Conservation (phyloP, 2,329 filamentous ascomycete species). For the Claviceps capensis region DNA sequence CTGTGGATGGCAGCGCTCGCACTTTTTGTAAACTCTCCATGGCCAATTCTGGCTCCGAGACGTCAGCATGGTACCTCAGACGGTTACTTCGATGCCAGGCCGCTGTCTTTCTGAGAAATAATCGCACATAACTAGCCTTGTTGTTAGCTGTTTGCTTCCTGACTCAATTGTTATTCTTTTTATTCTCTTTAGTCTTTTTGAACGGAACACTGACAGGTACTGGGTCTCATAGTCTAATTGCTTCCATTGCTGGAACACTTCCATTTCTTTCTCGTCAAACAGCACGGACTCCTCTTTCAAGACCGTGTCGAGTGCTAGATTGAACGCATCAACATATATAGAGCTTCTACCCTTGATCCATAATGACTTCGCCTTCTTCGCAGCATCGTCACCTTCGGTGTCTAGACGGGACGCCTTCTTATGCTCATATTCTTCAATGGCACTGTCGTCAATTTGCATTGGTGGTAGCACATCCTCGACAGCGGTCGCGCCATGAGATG, state of each 20-base stretch:
- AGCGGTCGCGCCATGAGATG: slow-evolving; percentile 15
- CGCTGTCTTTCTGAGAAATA: slow-evolving; percentile 85
- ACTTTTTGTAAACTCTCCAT: slow-evolving; percentile 48
- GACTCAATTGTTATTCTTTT: not conserved
- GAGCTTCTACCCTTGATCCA: slow-evolving; percentile 74
- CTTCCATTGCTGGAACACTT: slow-evolving; percentile 66
- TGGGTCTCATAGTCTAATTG: slow-evolving; percentile 69
- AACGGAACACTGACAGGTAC: slow-evolving; percentile 54
- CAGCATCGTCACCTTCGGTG: slow-evolving; percentile 21
- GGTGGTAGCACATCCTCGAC: slow-evolving; percentile 49
- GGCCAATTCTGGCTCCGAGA: slow-evolving; percentile 57
- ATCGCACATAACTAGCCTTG: slow-evolving; percentile 59
- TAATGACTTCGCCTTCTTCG: slow-evolving; percentile 23
- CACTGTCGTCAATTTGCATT: slow-evolving; percentile 52
- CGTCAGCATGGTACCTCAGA: slow-evolving; percentile 70
- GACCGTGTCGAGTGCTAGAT: slow-evolving; percentile 79
- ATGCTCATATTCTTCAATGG: slow-evolving; percentile 67
- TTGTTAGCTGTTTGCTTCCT: not conserved
- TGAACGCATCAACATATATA: slow-evolving; percentile 96
- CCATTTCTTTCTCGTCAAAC: slow-evolving; percentile 66
- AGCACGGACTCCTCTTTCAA: slow-evolving; percentile 78
- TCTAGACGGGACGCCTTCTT: slow-evolving; percentile 40
- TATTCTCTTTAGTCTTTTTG: not conserved
- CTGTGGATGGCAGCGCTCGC: slow-evolving; percentile 37
- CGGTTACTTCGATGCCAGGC: slow-evolving; percentile 76